Conservation (phyloP, 2,329 filamentous ascomycete genomes). For the Fonsecaea multimorphosa region DNA sequence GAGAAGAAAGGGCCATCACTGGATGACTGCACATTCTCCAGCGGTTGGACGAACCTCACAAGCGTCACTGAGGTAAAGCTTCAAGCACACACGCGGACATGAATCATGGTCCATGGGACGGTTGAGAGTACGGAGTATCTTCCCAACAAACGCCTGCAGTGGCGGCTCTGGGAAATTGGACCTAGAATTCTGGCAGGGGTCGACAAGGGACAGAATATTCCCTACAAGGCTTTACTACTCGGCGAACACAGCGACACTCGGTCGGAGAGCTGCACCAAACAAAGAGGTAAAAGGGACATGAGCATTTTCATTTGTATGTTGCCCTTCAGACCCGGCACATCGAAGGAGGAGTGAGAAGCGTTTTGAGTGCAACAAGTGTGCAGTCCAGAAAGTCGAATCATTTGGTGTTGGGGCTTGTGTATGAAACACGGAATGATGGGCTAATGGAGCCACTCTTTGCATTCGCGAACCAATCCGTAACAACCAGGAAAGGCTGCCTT, state of each 20-base stretch:
- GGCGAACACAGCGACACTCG: not conserved
- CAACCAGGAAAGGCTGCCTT: not conserved
- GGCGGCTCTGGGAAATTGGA: not conserved
- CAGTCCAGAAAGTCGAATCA: not conserved
- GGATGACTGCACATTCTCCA: not conserved
- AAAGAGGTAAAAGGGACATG: not conserved
- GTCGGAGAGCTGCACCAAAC: not conserved
- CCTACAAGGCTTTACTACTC: not conserved
- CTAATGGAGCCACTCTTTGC: too few relatives aligned
- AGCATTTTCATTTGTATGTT: not conserved
- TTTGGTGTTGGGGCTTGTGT: not conserved
- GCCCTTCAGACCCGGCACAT: not conserved
- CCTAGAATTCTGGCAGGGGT: not conserved
- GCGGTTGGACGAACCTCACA: not conserved
- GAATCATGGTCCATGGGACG: not conserved
- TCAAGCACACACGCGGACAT: not conserved
- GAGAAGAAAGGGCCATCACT: not conserved
- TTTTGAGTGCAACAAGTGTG: not conserved
- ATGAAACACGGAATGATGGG: not conserved
- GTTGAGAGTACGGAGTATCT: not conserved
- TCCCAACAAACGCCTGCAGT: not conserved
- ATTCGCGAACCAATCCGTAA: not conserved
- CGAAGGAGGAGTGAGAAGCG: not conserved
- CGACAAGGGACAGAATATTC: not conserved
- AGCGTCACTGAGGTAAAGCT: not conserved